phyloP scores from a whole-genome alignment of 2,329 filamentous ascomycete species.

The Acarospora socialis region DNA sequence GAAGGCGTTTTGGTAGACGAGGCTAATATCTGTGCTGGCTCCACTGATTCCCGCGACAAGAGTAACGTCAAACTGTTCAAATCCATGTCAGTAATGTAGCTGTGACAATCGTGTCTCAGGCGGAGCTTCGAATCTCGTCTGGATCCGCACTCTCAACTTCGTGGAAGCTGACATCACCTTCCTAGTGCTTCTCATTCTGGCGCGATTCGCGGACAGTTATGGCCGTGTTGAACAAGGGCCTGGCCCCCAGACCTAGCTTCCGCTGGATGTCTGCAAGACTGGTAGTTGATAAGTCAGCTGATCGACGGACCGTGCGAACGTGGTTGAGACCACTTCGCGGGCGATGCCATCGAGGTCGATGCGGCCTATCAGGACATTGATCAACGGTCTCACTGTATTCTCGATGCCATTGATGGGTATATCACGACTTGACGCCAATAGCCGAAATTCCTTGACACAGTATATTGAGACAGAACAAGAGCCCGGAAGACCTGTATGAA shows the following conservation, averaged over 20 bases:
- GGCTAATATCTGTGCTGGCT: constrained; percentile 15
- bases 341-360: constrained; percentile 2
- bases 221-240: constrained; percentile 23
- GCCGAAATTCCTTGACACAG: constrained; percentile 32
- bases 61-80: constrained; percentile 22
- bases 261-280: constrained; percentile 25
- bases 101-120: constrained; percentile 23
- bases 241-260: constrained; percentile 18
- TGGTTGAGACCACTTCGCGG: constrained; percentile 9
- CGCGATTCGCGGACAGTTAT: constrained; percentile 22
- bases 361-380: constrained; percentile 11
- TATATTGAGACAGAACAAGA: constrained; percentile 35
- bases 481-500: constrained; percentile 40
- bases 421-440: constrained; percentile 42
- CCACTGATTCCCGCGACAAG: constrained; percentile 22
- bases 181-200: constrained; percentile 17
- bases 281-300: too few species aligned
- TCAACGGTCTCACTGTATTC: constrained; percentile 32
- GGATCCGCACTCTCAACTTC: too few species aligned
- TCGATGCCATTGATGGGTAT: constrained; percentile 35
- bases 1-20: too few species aligned
- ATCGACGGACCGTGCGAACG: too few species aligned
- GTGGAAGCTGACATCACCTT: too few species aligned
- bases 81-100: too few species aligned
- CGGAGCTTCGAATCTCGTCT: constrained; percentile 21